Percentiles rank a stretch among this genome's conserved stretches.
Evolutionary conservation across 2,329 filamentous ascomycete species (phyloP).

Genomic region (Boeremia lycopersici): DNA sequence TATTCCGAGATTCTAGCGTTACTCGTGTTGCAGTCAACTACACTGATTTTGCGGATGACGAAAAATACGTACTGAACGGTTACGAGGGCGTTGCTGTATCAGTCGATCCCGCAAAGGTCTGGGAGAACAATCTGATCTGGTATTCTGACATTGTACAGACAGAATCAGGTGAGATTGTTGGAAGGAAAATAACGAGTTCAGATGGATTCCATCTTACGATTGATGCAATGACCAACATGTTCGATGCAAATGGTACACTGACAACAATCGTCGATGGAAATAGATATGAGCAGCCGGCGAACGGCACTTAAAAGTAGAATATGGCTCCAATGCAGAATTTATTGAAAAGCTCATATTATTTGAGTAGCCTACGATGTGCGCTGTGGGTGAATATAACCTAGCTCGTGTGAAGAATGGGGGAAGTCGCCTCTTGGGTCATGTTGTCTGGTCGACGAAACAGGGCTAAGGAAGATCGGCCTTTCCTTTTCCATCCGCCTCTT

Average conservation of each 20-base stretch:
- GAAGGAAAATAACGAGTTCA: slow-evolving; percentile 49
- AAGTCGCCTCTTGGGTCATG: background rate
- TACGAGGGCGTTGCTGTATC: slow-evolving; percentile 43
- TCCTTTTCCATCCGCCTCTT: background rate
- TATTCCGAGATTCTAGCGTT: slow-evolving; percentile 16
- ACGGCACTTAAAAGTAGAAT: slow-evolving; percentile 30
- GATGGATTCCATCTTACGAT: slow-evolving; percentile 50
- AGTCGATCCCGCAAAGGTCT: slow-evolving; percentile 11
- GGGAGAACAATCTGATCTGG: slow-evolving; percentile 45
- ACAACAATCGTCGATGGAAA: slow-evolving; percentile 48
- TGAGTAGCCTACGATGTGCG: background rate
- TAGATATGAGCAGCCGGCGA: slow-evolving; percentile 48
- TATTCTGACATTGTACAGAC: slow-evolving; percentile 46
- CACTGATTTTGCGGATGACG: slow-evolving; percentile 48
- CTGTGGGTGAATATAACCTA: background rate
- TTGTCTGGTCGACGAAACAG: background rate
- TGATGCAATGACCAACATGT: slow-evolving; percentile 49
- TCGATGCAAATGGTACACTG: slow-evolving; percentile 51
- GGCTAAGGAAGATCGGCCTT: background rate
- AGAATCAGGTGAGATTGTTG: slow-evolving; percentile 34
- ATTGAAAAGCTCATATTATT: no score
- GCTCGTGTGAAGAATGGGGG: background rate
- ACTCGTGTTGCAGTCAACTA: slow-evolving; percentile 46
- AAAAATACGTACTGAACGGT: slow-evolving; percentile 41
- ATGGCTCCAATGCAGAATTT: no score